Evolutionary conservation across 805 yeast genomes (phyloP), one percentile per base, ranked within the genome.

Genomic region (Yarrowia sp.): DNA sequence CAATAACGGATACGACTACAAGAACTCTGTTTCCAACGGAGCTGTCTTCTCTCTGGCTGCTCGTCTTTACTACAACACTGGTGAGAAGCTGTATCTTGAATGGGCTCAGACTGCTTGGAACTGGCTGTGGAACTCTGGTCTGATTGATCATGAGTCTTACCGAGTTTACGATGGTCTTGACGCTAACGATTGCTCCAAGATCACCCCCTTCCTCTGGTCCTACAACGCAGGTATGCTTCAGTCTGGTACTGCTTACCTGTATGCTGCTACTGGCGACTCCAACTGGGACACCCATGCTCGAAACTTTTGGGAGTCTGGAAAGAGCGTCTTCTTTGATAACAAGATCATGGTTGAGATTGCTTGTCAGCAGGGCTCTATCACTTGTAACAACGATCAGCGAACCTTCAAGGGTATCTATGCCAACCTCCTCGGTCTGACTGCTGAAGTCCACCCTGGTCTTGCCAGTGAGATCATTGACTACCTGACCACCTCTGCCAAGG

Each of bases 1-100:
- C 90, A 91, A 91, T 74, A 80, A 89, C 9, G 97, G 97, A 66
- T 90, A 89, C 75, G 86, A 88, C 74, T 90, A 90, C 77, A 90
- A 90, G 75, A 91, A 91, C 76, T 77, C 92, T 13, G 89, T 90
- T 68, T 83, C 93, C 14, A 90, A 90, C 74, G 96, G 96, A 2
- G 84, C 89, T 69, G 75, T 91, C 64, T 90, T 91, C 81, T 85
- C 87, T 68, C 76, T 90, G 42, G 92, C 91, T 28, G 95, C 96
- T 1, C 82, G 97, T 69, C 82, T 90, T 70, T 93, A 92, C 2
- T 82, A 96, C 71, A 91, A 87, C 76, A 88, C 95, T 2, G 74
- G 73, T 15, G 90, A 91, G 75, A 83, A 82, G 42, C 78, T 90
- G 0, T 91, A 90, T 71, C 83, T 82, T 14, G 86, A 86, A 10